A percentile compares a stretch with the other conserved stretches of the same genome.
Conservation (phyloP, 257 asterid genomes). For the Capsicum rhomboideum region DNA sequence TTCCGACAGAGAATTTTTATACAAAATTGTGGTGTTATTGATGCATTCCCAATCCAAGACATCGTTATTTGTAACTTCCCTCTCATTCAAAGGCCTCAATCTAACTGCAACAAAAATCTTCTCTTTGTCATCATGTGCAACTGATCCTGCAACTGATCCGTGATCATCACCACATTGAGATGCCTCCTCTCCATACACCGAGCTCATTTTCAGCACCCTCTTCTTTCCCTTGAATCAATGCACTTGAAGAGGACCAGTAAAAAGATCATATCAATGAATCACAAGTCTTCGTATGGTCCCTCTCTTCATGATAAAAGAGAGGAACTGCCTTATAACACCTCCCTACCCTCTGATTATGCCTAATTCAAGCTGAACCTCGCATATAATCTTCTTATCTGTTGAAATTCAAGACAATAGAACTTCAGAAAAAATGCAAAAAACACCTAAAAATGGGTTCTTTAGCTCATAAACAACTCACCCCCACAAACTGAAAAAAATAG, state of each 20-base stretch:
- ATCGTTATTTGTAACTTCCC: slow-evolving; percentile 50
- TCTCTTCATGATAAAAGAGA: slow-evolving; percentile 45
- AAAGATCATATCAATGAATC: slow-evolving; percentile 7
- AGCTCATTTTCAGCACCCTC: slow-evolving; percentile 33
- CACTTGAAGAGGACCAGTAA: slow-evolving; percentile 34
- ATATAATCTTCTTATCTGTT: slow-evolving; percentile 21
- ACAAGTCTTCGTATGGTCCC: slow-evolving; percentile 21
- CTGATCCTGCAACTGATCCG: slow-evolving; percentile 42
- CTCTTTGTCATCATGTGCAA: slow-evolving; percentile 83
- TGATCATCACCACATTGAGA: slow-evolving; percentile 26
- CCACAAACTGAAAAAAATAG: neutral
- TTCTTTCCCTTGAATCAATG: slow-evolving; percentile 15
- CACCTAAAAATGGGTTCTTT: neutral
- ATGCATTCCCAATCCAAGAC: slow-evolving; percentile 79
- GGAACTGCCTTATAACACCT: slow-evolving; percentile 26
- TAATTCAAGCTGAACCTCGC: neutral
- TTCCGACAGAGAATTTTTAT: slow-evolving; percentile 49
- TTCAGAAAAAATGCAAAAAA: neutral
- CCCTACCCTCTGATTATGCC: neutral
- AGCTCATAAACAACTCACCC: neutral
- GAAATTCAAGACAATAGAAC: neutral
- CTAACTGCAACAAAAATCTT: slow-evolving; percentile 77
- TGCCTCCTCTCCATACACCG: slow-evolving; percentile 36
- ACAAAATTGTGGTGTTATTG: slow-evolving; percentile 59
- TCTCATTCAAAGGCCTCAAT: slow-evolving; percentile 74